Percentiles rank a stretch among this genome's conserved stretches.
Evolutionary conservation across 306 rosid species (phyloP).

Genomic region (Delonix regia): DNA sequence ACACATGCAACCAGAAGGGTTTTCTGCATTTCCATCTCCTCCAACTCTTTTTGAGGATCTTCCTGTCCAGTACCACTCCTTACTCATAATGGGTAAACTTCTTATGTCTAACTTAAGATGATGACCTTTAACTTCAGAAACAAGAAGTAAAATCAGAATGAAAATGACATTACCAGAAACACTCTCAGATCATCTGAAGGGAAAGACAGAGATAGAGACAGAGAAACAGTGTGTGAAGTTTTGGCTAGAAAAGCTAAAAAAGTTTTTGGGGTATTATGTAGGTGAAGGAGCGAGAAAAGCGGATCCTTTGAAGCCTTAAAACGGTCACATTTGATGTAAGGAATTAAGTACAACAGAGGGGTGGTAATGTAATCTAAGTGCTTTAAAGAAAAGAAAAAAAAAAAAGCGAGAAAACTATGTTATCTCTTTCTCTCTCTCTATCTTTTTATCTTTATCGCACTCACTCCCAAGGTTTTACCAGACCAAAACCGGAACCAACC

Average conservation of each 20-base stretch:
- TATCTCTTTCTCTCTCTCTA: neutral
- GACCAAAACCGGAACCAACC: slow-evolving; percentile 50
- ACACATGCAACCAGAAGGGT: slow-evolving; percentile 82
- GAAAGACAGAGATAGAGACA: neutral
- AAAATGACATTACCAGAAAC: slow-evolving; percentile 46
- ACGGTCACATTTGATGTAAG: slow-evolving; percentile 54
- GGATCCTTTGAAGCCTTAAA: slow-evolving; percentile 74
- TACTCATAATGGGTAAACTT: slow-evolving; percentile 56
- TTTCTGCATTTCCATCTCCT: slow-evolving; percentile 25
- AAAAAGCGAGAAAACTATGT: neutral
- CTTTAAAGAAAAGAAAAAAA: neutral
- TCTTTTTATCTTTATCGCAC: slow-evolving; percentile 48
- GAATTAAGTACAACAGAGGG: slow-evolving; percentile 56
- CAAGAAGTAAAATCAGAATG: slow-evolving; percentile 43
- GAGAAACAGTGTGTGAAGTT: neutral
- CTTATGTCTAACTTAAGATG: neutral
- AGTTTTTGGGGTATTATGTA: slow-evolving; percentile 28
- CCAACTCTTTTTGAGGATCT: slow-evolving; percentile 57
- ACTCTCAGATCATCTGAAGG: slow-evolving; percentile 13
- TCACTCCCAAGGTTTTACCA: slow-evolving; percentile 72
- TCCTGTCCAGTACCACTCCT: slow-evolving; percentile 73
- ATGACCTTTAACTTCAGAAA: neutral
- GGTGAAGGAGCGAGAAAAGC: slow-evolving; percentile 64
- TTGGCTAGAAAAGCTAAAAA: slow-evolving; percentile 32
- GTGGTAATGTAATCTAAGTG: slow-evolving; percentile 18